Conservation (phyloP, 305 asterid species). For the Plantago coronopus region DNA sequence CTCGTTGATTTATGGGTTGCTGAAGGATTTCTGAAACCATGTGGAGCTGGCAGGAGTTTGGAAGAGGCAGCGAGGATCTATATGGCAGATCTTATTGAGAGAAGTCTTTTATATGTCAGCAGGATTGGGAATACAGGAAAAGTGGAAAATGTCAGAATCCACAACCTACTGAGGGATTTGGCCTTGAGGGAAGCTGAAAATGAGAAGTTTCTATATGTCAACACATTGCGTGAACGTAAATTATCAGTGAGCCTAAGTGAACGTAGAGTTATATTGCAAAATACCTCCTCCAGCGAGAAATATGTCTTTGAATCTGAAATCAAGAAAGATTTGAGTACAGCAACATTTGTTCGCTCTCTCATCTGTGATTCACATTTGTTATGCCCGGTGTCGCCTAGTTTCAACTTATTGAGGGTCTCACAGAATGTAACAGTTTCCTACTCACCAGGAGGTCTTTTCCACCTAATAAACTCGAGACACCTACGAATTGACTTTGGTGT, state of each 20-base stretch:
- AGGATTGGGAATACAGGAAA: background rate
- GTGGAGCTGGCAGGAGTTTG: slow-evolving; percentile 6
- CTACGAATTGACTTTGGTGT: background rate
- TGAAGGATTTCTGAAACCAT: slow-evolving; percentile 21
- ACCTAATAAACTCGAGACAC: background rate
- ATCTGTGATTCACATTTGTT: background rate
- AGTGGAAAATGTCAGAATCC: background rate
- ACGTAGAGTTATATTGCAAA: background rate
- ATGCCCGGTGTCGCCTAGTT: background rate
- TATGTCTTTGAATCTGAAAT: background rate
- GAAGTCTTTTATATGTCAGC: slow-evolving; percentile 17
- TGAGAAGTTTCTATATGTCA: slow-evolving; percentile 1
- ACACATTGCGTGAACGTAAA: background rate
- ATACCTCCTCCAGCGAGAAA: background rate
- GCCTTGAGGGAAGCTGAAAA: slow-evolving; percentile 14
- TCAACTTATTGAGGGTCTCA: slow-evolving; percentile 12
- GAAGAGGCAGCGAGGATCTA: slow-evolving; percentile 13
- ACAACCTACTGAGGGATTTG: slow-evolving; percentile 22
- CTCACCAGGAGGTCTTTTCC: background rate
- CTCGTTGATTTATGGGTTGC: slow-evolving; percentile 21
- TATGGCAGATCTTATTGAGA: slow-evolving; percentile 8
- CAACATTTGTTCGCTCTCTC: background rate
- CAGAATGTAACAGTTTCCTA: background rate
- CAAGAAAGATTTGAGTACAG: background rate
- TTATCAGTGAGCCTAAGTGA: background rate